Conservation (phyloP, 2,329 filamentous ascomycete genomes). For the Diplodia intermedia region DNA sequence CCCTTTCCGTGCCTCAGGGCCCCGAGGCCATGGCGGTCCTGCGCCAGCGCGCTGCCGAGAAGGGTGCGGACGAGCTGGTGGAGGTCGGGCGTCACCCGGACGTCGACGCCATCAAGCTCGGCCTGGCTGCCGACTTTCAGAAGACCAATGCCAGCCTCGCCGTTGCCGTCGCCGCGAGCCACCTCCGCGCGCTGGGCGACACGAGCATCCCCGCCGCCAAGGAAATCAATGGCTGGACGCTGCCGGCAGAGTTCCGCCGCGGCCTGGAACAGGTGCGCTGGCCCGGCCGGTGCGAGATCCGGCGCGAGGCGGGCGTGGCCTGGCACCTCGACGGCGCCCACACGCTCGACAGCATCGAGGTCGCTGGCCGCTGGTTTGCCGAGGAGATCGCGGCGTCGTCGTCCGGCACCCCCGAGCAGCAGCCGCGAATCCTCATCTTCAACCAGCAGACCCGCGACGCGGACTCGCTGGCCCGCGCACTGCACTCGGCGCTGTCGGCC, state of each 20-base stretch:
- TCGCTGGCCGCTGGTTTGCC: constrained; percentile 80
- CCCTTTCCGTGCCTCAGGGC: constrained; percentile 68
- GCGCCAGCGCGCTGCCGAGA: constrained; percentile 61
- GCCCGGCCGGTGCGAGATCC: constrained; percentile 78
- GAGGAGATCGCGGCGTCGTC: constrained; percentile 47
- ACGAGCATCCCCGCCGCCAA: constrained; percentile 48
- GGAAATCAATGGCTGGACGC: constrained; percentile 44
- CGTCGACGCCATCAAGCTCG: constrained; percentile 58
- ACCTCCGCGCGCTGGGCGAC: constrained; percentile 58
- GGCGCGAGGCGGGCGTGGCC: constrained; percentile 61
- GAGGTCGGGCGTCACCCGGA: constrained; percentile 59
- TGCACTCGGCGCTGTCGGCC: constrained; percentile 64
- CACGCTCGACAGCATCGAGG: constrained; percentile 80
- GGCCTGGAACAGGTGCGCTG: constrained; percentile 73
- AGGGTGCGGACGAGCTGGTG: constrained; percentile 52
- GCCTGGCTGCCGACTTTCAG: constrained; percentile 68
- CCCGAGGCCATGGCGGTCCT: constrained; percentile 63
- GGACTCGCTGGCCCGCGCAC: constrained; percentile 64
- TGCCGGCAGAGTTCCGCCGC: constrained; percentile 67
- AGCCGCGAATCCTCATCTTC: constrained; percentile 74
- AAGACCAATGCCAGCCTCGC: constrained; percentile 68
- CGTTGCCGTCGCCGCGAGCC: constrained; percentile 64
- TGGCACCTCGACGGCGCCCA: constrained; percentile 92
- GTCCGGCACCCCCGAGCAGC: constrained; percentile 36
- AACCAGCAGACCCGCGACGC: constrained; percentile 91